Conservation (phyloP, 2,329 filamentous ascomycete species). For the Diplodia corticola region DNA sequence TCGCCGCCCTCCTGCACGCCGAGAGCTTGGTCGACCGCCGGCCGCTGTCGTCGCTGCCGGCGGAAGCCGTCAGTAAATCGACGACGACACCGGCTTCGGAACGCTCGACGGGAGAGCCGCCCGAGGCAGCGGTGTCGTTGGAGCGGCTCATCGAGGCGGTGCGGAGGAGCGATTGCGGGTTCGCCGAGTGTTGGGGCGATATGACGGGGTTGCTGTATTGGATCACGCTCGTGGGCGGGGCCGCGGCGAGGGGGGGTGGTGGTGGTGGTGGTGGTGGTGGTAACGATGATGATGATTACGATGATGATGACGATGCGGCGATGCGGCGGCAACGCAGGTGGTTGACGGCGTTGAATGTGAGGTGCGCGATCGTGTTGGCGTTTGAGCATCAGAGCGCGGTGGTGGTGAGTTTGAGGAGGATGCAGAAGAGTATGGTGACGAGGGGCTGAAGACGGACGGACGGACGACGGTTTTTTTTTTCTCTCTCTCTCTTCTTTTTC, state of each 20-base stretch:
- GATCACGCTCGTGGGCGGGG: conserved; percentile 37
- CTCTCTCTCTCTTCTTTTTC: no score
- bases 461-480: not conserved
- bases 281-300: not conserved
- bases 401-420: conserved; percentile 31
- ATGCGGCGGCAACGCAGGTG: conserved; percentile 31
- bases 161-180: conserved; percentile 34
- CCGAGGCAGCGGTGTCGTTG: conserved; percentile 23
- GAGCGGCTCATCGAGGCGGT: conserved; percentile 30
- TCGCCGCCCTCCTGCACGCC: conserved; percentile 36
- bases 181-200: conserved; percentile 37
- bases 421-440: not conserved
- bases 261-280: no score
- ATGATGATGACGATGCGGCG: not conserved
- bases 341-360: conserved; percentile 35
- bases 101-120: not conserved
- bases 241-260: conserved; percentile 23
- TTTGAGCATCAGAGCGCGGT: conserved; percentile 39
- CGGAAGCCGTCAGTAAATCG: conserved; percentile 3
- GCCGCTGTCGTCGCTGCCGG: conserved; percentile 30
- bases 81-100: not conserved
- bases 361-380: conserved; percentile 36
- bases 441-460: no score
- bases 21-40: conserved; percentile 33
- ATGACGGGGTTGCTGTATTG: conserved; percentile 43